Base-by-base conservation (phyloP, 345 rosid species). In the Mallotus nudiflorus region DNA sequence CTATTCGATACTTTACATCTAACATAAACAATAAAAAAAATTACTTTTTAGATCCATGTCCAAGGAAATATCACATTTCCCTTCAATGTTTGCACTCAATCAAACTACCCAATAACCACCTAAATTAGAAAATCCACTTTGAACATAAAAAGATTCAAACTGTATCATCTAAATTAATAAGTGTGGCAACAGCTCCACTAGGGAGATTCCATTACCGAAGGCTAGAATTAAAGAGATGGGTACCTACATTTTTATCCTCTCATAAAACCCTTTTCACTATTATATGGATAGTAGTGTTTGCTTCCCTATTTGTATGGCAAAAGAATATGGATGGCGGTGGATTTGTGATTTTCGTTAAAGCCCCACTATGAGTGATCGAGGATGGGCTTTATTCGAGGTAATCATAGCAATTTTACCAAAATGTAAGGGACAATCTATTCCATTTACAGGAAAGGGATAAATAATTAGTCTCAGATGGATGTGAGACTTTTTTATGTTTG, bases 221-320 rank as follows among this genome's bases (percentile, higher is more conserved):
- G 65, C 74, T 75, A 55, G 91, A 90, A 51, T 64, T 83, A 19
- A 78, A 75, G 81, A 87, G 94, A 55, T 85, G 86, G 66, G 77
- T 80, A 18, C 77, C 89, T 37, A 77, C 92, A 0, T 75, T 89
- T 27, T 67, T 85, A 50, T 84, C 92, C 37, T 92, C 96, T 0
- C 88, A 87, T 86, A 90, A 84, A 66, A 85, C 91, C 49, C 88
- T 95, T 61, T 87, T 95, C 86, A 70, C 86, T 16, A 77, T 85
- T n/a, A 82, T 92, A 11, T 92, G 99, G 97, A 74, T 92, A 85
- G 84, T 85, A 24, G 97, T 90, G 54, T 89, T 95, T 73, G 86
- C 62, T 29, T 89, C 96, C 27, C 83, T 95, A n/a, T 86, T 90
- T 72, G 22, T 89, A 5, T 95, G 99, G 99, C 96, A 95, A 77